Evolutionary conservation across 768 basidiomycete species (phyloP).

Genomic region (Coprinopsis strossmayeri): DNA sequence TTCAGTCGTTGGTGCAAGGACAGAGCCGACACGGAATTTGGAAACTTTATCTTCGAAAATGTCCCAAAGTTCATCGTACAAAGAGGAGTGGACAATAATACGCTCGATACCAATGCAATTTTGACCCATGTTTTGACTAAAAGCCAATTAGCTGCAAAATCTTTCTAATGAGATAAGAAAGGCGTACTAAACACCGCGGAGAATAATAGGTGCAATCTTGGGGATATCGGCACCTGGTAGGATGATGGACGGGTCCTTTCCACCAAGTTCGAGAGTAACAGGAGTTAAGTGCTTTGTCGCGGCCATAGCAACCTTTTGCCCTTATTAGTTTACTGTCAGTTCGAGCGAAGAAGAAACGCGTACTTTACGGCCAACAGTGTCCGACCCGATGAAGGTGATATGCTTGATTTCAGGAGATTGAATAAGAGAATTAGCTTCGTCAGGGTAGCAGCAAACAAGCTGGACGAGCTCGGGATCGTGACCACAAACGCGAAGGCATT

Average conservation of each 20-base stretch:
- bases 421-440: constrained; percentile 79
- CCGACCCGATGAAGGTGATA: constrained; percentile 91
- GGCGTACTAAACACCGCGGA: constrained; percentile 88
- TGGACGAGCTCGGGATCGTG: constrained; percentile 86
- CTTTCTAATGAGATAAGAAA: not conserved
- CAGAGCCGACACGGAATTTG: constrained; percentile 73
- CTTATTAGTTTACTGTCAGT: not conserved
- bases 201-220: constrained; percentile 74
- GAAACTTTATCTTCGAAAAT: constrained; percentile 57
- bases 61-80: constrained; percentile 70
- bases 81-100: constrained; percentile 73
- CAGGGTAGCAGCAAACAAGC: constrained; percentile 84
- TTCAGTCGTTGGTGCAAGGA: constrained; percentile 58
- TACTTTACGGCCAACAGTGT: constrained; percentile 69
- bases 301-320: constrained; percentile 70
- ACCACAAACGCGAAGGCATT: constrained; percentile 75
- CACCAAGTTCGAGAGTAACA: constrained; percentile 89
- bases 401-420: constrained; percentile 78
- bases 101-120: constrained; percentile 98
- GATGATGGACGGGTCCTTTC: constrained; percentile 91
- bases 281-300: constrained; percentile 87
- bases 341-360: constrained; percentile 10
- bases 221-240: constrained; percentile 80
- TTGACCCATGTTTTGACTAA: constrained; percentile 87
- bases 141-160: not conserved